Evolutionary conservation across 2,329 filamentous ascomycete genomes (phyloP), one percentile per base, ranked within the genome.

Genomic region (Trichoderma arundinaceum): DNA sequence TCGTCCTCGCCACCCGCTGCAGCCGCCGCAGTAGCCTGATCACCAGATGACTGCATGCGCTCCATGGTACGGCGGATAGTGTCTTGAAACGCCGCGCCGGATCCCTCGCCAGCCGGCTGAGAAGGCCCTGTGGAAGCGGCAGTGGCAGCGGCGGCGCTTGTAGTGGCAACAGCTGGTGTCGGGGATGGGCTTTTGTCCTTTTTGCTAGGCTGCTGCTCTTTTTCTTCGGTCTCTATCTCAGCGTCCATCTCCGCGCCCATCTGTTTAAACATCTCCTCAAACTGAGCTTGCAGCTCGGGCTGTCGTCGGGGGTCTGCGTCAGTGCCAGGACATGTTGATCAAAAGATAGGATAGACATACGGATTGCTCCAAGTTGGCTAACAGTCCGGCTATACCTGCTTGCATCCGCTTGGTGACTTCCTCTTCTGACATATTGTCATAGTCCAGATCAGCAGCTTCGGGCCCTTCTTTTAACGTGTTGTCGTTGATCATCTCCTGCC

Each of bases 41-140:
- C 89, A 1, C 92, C 93, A 0, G 93, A 97, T 39, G 87, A 87
- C 73, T 96, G 91, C 92, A 99, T 97, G 56, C 95, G 90, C 78
- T 96, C 92, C 91, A 99, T 97, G 0, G 95, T 98, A 72, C 88
- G 88, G 67, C 90, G 89, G 72, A 99, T 98, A 0, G 92, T 96
- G 67, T 97, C 93, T 74, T 96, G 92, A 77, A 99, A 99, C 0
- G 85, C 87, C 71, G 74, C 12, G 76, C 72, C 8, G 72, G 71
- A 12, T 12, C 35, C 58, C n/a, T 28, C 74, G 67, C 44, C 10
- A 74, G 68, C 32, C 72, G 75, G 69, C 7, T 73, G 62, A 6
- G 73, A 65, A 22, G 63, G 17, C 8, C 17, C 39, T 3, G 64
- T 28, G 10, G 62, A 32, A 13, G 59, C 13, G 13, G n/a, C 33